Base-by-base conservation (phyloP, 1,284 basidiomycete species). In the Marasmius sp. region DNA sequence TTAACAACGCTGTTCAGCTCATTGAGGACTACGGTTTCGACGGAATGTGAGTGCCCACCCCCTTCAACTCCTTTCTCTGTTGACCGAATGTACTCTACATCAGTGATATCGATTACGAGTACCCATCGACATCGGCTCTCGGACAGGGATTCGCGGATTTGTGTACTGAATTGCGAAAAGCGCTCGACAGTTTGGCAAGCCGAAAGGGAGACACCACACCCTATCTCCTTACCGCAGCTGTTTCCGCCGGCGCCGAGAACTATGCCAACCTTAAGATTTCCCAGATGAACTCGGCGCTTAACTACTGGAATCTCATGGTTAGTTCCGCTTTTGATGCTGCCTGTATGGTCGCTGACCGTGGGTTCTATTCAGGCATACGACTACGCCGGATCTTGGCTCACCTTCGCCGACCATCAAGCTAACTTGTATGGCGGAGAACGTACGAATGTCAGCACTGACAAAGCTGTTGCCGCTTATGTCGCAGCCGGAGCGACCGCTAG, bases 261-360 rank as follows among this genome's bases (percentile, higher is more conserved):
- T 90, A 92, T 70, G 78, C 82, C 55, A 81, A 86, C 64, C 80
- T 94, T 20, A 79, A 82, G 11, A 78, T 96, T 16, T 70, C 80
- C 9, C 86, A 89, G 68, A 92, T 97, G 91, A 86, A 95, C 70
- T 72, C 73, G 12, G 86, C 83, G 27, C 76, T 97, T 51, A 85
- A 83, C 48, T 94, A 91, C 76, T 97, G 94, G 94, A 96, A 97
- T 73, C 75, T 98, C 60, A 97, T 98, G 95, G 91, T 90, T 69
- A 67, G 74, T 49, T 11, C 33, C 39, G 33, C 45, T 53, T 50
- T n/a, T 43, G 22, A 27, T 5, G 27, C 5, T 27, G 27, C 27
- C n/a, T 41, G 47, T 16, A 47, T 11, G 12, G n/a, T 20, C 43
- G 27, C 58, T 3, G 49, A 11, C 14, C 37, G 61, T 55, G 62